A percentile compares a stretch with the other conserved stretches of the same genome.
These are phyloP conservation scores for Metarhizium brunneum DNA, from an alignment of 2,329 filamentous ascomycete species.

Conservation along the genomic window DNA sequence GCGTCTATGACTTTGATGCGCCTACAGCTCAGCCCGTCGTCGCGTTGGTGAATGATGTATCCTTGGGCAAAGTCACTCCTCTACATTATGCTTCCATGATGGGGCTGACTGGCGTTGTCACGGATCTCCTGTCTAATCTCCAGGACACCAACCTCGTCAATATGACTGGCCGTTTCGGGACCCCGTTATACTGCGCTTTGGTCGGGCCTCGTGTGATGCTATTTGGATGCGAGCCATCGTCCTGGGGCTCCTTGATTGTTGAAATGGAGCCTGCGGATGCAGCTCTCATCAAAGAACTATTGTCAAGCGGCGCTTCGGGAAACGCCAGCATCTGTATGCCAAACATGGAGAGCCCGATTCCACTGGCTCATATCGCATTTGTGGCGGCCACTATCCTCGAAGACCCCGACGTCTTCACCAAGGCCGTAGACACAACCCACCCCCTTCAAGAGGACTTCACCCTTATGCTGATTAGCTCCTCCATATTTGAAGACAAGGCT, in stretches of 20 bases:
- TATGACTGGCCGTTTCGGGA: constrained; percentile 15
- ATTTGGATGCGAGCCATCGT: constrained; percentile 8
- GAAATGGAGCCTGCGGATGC: not conserved
- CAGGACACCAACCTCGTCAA: constrained; percentile 12
- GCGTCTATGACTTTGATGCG: constrained; percentile 6
- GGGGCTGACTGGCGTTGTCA: constrained; percentile 19
- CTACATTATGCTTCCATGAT: constrained; percentile 26
- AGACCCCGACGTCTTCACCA: not conserved
- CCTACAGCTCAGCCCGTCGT: constrained; percentile 9
- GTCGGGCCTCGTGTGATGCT: constrained; percentile 19
- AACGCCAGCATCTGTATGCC: not conserved
- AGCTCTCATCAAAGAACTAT: not conserved
- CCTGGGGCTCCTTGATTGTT: constrained; percentile 3
- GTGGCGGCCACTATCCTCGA: not conserved
- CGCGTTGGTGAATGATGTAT: constrained; percentile 9
- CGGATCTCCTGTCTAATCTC: constrained; percentile 11
- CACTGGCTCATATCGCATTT: constrained; percentile 10
- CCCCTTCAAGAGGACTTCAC: not conserved
- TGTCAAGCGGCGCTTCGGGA: not conserved
- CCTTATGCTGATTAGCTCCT: not conserved
- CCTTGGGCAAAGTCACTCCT: constrained; percentile 19
- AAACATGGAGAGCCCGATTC: not conserved
- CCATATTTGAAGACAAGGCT: not conserved
- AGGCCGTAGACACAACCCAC: not conserved
- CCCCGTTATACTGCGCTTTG: constrained; percentile 25